Evolutionary conservation across 2,329 filamentous ascomycete species (phyloP), one percentile per base, ranked within the genome.

Genomic region (Drechslerella coelobrocha): DNA sequence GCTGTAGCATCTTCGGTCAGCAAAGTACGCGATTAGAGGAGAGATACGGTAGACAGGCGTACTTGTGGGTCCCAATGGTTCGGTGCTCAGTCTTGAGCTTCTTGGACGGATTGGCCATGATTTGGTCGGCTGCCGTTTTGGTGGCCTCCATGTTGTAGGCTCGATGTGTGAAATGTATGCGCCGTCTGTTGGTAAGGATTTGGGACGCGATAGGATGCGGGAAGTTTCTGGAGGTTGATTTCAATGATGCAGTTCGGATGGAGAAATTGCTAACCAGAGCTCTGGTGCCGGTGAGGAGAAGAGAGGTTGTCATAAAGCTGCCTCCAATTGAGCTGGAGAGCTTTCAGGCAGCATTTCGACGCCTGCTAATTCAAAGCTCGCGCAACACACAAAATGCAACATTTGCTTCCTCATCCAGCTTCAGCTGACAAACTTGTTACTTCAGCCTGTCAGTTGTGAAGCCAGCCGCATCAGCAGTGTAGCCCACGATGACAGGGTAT

Each of bases 51-150:
- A 39, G 54, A 24, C 31, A 61, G 5, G n/a, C 77, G 59, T 79
- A 84, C 83, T 89, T 97, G 85, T 99, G 94, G 27, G 94, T 99
- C 78, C 92, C 94, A 78, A 97, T 95, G 75, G 87, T 81, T 73
- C 89, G 81, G 69, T 79, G 79, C 75, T 88, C 90, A 4, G 54
- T 62, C 84, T 96, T 96, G 79, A 95, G 81, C 79, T 90, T 89
- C 82, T 97, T 97, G 73, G 88, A 81, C 1, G 60, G 53, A 37
- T 59, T 63, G 59, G 29, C 48, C 31, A 62, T 34, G 27, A 65
- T 56, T 45, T 69, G 57, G 45, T 69, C 45, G 10, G 65, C 65
- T 31, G 27, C 27, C 2, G 57, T 7, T 23, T 69, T 69, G 19
- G 65, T 34, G 37, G 65, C 57, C 27, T 69, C 65, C 65, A 69